These are phyloP conservation scores for Nasturtium officinale DNA, from an alignment of 345 rosid species.

Conservation along the genomic window DNA sequence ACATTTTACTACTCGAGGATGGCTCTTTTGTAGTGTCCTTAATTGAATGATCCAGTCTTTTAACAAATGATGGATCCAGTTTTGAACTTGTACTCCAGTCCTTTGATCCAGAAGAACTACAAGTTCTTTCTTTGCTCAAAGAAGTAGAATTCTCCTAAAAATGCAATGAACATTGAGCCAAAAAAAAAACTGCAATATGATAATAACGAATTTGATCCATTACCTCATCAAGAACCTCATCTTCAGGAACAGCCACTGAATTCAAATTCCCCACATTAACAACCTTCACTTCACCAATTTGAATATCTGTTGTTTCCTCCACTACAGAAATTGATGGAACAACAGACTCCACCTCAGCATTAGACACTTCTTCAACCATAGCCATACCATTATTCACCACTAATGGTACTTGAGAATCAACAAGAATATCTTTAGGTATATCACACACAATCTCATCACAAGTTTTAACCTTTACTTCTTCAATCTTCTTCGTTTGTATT, in stretches of 20 bases:
- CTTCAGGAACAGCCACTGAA: conserved; percentile 36
- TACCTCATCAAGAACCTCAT: conserved; percentile 47
- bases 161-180: conserved; percentile 35
- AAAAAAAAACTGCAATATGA: background rate
- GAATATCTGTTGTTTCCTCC: conserved; percentile 26
- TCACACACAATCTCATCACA: conserved; percentile 14
- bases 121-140: conserved; percentile 47
- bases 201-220: background rate
- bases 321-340: conserved; percentile 17
- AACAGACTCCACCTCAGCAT: conserved; percentile 32
- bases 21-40: conserved; percentile 26
- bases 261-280: conserved; percentile 35
- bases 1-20: conserved; percentile 22
- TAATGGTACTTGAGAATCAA: conserved; percentile 25
- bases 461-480: conserved; percentile 39
- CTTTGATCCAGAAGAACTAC: conserved; percentile 39
- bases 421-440: conserved; percentile 7
- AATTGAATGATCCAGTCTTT: conserved; percentile 16
- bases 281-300: conserved; percentile 31
- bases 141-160: conserved; percentile 42
- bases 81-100: conserved; percentile 13
- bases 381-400: conserved; percentile 15
- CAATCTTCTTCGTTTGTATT: conserved; percentile 41
- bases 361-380: conserved; percentile 28
- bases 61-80: background rate